A percentile compares a stretch with the other conserved stretches of the same genome.
Conservation (phyloP, 192 early-diverging fungal species). For the Umbelopsis vinacea region DNA sequence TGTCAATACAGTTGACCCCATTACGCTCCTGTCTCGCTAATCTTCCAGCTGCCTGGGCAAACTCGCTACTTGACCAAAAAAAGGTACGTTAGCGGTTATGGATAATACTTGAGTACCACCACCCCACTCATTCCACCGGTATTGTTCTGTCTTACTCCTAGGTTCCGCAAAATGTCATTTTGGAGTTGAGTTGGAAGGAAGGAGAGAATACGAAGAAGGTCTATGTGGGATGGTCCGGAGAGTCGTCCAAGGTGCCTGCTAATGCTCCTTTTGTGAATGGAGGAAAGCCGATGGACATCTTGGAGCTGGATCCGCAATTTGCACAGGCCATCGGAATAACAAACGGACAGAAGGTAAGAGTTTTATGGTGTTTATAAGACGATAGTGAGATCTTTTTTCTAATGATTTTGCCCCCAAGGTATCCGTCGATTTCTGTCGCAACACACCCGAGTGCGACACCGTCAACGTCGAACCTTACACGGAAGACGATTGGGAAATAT, state of each 20-base stretch:
- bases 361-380: not conserved
- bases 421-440: conserved; percentile 60
- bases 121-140: not conserved
- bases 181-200: conserved; percentile 57
- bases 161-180: conserved; percentile 64
- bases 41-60: conserved; percentile 73
- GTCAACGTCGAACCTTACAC: conserved; percentile 71
- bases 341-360: conserved; percentile 61
- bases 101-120: not conserved
- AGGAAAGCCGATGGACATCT: conserved; percentile 41
- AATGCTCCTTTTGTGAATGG: conserved; percentile 38
- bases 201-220: conserved; percentile 42
- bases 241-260: conserved; percentile 42
- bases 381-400: not conserved
- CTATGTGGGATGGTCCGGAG: conserved; percentile 73
- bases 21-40: conserved; percentile 74
- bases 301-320: conserved; percentile 77
- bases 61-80: conserved; percentile 69
- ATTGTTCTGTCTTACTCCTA: not conserved
- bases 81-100: conserved; percentile 51
- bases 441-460: conserved; percentile 56
- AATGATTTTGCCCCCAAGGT: conserved; percentile 37
- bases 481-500: conserved; percentile 83
- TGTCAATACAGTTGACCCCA: conserved; percentile 67
- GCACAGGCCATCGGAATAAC: conserved; percentile 65